Percentiles rank a stretch among this genome's conserved stretches.
These are phyloP conservation scores for Talaromyces sp. DNA, from an alignment of 2,329 filamentous ascomycete genomes.

Conservation along the genomic window DNA sequence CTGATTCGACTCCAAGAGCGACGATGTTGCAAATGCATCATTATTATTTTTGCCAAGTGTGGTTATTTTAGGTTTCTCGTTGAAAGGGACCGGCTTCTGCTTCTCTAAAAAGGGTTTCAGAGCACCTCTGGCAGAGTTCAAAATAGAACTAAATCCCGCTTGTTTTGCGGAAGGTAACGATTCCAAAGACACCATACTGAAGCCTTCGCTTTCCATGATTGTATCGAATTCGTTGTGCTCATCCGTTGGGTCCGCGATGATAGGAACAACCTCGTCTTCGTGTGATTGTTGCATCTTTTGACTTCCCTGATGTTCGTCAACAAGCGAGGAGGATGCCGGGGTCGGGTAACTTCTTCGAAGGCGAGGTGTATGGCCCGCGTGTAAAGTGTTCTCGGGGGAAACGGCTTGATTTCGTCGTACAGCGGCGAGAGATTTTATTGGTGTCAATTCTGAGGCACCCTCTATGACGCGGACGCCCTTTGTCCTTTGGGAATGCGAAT, in stretches of 20 bases:
- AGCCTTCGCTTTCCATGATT: constrained; percentile 54
- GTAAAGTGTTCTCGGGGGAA: constrained; percentile 30
- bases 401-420: constrained; percentile 20
- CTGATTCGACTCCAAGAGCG: background rate
- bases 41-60: background rate
- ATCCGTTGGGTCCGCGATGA: constrained; percentile 31
- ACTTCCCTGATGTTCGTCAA: constrained; percentile 28
- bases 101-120: constrained; percentile 25
- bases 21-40: background rate
- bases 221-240: constrained; percentile 49
- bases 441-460: constrained; percentile 16
- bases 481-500: background rate
- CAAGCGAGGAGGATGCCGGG: constrained; percentile 36
- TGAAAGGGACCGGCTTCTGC: constrained; percentile 15
- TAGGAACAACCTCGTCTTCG: constrained; percentile 10
- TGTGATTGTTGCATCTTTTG: background rate
- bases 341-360: constrained; percentile 35
- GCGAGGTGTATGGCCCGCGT: constrained; percentile 29
- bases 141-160: constrained; percentile 32
- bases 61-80: background rate
- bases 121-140: constrained; percentile 21
- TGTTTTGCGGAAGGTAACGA: constrained; percentile 49
- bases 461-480: background rate
- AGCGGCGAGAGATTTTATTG: constrained; percentile 32
- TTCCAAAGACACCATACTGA: constrained; percentile 55